phyloP scores from a whole-genome alignment of 2,329 filamentous ascomycete species.

The Colletotrichum australisinense region DNA sequence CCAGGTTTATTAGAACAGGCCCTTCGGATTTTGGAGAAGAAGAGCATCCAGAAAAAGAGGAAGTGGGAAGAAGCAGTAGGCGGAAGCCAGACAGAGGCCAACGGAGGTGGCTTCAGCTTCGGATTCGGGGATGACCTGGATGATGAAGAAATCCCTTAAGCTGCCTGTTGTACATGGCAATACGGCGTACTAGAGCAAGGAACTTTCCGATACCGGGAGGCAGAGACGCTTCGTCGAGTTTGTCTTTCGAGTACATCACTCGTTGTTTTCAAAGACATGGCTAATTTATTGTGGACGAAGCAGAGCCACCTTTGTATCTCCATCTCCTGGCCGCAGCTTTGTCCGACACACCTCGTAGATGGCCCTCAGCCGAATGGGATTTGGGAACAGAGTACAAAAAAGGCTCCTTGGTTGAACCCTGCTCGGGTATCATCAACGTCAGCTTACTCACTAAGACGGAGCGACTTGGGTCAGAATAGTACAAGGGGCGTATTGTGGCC shows the following conservation, averaged over 20 bases:
- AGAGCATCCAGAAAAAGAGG: slow-evolving; percentile 74
- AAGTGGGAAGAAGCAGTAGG: slow-evolving; percentile 88
- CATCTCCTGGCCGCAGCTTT: not conserved
- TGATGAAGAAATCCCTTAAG: slow-evolving; percentile 47
- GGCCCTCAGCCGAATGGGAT: not conserved
- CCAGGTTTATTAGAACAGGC: slow-evolving; percentile 77
- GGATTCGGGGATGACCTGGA: slow-evolving; percentile 63
- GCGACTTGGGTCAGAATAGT: not conserved
- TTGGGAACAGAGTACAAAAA: not conserved
- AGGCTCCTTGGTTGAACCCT: not conserved
- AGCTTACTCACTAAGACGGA: not conserved
- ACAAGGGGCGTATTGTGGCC: not conserved
- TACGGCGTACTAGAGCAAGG: not conserved
- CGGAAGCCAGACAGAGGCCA: slow-evolving; percentile 47
- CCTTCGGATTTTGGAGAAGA: slow-evolving; percentile 72
- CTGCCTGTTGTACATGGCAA: not conserved
- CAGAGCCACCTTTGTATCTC: not conserved
- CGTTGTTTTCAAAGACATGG: not conserved
- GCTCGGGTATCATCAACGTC: not conserved
- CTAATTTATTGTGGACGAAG: not conserved
- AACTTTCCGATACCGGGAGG: too few relatives aligned
- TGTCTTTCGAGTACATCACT: not conserved
- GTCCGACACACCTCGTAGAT: not conserved
- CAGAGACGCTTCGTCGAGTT: not conserved
- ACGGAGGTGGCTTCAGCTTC: slow-evolving; percentile 62